Base-by-base conservation (phyloP, 768 basidiomycete species). In the Tremella yokohamensis region DNA sequence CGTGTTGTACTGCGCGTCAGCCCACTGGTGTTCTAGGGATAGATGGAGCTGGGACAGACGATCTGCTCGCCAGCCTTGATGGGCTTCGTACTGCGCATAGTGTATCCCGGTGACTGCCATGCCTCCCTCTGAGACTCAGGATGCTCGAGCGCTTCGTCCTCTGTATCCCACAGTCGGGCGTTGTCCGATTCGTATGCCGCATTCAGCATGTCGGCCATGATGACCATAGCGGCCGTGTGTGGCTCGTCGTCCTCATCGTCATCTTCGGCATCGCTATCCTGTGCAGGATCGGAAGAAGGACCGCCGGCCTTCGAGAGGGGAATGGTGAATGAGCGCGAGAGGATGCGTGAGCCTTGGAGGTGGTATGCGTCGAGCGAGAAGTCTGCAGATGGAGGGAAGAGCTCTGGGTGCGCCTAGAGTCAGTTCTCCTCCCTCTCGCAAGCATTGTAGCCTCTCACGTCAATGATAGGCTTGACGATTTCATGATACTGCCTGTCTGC, bases 141-240 rank as follows among this genome's bases (percentile, higher is more conserved):
- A 16, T 24, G 12, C 7, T 42, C 29, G n/a, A 52, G 38, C 0
- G 3, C 55, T 2, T 49, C 34, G 3, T 53, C 54, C 19, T 59
- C 51, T 20, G 56, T 78, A 68, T 90, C 84, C 68, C 89, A 93
- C 11, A 98, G 77, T 65, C 86, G 87, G 0, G 90, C 90, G 62
- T 97, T 98, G 73, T 91, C 87, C 39, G 83, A 83, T 8, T 84
- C 86, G 73, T 84, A 89, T 53, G 85, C 83, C 11, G 94, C 96
- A 69, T 99, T 99, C 49, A 99, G 79, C 79, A 98, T 84, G 76
- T 99, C 96, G 2, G 96, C 96, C 79, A 98, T 85, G 0, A 94
- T 93, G 3, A 97, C 88, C 91, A 98, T 92, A 2, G 88, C 84
- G 9, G 89, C 84, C 61, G 87, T 84, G 9, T 82, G 80, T 6